Conservation (phyloP, 1,139 yeast species). For the Taphrina flavorubra region DNA sequence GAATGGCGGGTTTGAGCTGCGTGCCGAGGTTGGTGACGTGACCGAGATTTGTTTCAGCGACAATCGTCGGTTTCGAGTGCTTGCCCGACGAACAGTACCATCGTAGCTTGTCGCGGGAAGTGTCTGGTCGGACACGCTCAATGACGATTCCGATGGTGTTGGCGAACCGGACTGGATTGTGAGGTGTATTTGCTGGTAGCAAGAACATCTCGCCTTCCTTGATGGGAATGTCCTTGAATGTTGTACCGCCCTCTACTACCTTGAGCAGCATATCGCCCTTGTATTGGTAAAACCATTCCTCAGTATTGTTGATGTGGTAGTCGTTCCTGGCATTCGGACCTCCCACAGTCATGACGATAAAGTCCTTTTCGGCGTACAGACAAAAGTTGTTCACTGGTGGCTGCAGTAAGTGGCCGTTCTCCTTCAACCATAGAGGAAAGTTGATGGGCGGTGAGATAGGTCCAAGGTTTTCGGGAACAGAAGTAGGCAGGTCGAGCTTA, state of each 20-base stretch:
- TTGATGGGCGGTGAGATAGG: slow-evolving; percentile 54
- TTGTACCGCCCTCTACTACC: slow-evolving; percentile 74
- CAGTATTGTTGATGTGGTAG: slow-evolving; percentile 91
- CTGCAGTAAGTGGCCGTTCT: slow-evolving; percentile 72
- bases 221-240: slow-evolving; percentile 74
- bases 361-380: slow-evolving; percentile 70
- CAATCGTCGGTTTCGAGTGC: slow-evolving; percentile 49
- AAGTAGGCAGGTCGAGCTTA: slow-evolving; percentile 23
- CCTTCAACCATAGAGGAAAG: slow-evolving; percentile 74
- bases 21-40: slow-evolving; percentile 84
- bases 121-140: slow-evolving; percentile 88
- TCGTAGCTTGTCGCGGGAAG: slow-evolving; percentile 67
- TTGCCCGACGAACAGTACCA: slow-evolving; percentile 84
- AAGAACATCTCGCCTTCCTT: slow-evolving; percentile 86
- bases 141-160: slow-evolving; percentile 89
- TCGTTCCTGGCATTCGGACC: slow-evolving; percentile 95
- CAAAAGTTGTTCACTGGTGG: slow-evolving; percentile 95
- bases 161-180: slow-evolving; percentile 84
- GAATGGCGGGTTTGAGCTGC: slow-evolving; percentile 83
- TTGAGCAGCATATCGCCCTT: slow-evolving; percentile 68
- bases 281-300: slow-evolving; percentile 63
- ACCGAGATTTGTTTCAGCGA: slow-evolving; percentile 72
- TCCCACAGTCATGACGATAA: slow-evolving; percentile 91
- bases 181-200: slow-evolving; percentile 84
- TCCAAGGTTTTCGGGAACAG: slow-evolving; percentile 17